phyloP scores from a whole-genome alignment of 1,284 basidiomycete genomes.

The Cutaneotrichosporon cyanovorans region DNA sequence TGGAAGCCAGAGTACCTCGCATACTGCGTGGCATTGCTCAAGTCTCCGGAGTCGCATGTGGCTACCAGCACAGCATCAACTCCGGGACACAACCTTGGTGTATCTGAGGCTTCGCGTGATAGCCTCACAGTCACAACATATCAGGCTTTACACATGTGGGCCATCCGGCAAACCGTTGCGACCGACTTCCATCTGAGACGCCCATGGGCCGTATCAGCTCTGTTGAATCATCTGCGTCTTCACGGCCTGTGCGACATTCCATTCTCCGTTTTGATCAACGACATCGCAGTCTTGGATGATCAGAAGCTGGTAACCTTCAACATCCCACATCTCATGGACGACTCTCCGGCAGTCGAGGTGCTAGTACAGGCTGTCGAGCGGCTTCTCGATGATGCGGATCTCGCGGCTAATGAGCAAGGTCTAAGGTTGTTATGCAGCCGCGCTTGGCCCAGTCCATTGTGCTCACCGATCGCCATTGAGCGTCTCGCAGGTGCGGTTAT shows the following conservation, averaged over 20 bases:
- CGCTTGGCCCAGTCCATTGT: conserved; percentile 64
- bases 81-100: too few relatives aligned
- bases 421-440: conserved; percentile 58
- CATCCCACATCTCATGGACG: conserved; percentile 61
- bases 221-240: conserved; percentile 57
- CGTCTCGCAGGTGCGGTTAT: conserved; percentile 49
- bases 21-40: conserved; percentile 44
- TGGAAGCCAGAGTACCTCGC: conserved; percentile 61
- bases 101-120: too few relatives aligned
- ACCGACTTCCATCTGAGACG: conserved; percentile 55
- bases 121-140: conserved; percentile 44
- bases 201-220: conserved; percentile 51
- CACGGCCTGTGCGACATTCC: conserved; percentile 53
- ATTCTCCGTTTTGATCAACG: conserved; percentile 17
- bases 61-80: too few relatives aligned
- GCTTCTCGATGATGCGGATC: conserved; percentile 59
- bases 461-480: conserved; percentile 56
- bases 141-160: conserved; percentile 55
- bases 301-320: conserved; percentile 47
- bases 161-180: conserved; percentile 58
- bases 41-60: too few relatives aligned
- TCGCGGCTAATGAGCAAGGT: conserved; percentile 65
- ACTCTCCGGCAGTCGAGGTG: conserved; percentile 62
- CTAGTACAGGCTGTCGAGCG: conserved; percentile 64
- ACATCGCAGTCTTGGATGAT: neutral